Percentiles rank a stretch among this genome's conserved stretches.
phyloP scores from a whole-genome alignment of 345 rosid genomes.

The Syzygium jambos region DNA sequence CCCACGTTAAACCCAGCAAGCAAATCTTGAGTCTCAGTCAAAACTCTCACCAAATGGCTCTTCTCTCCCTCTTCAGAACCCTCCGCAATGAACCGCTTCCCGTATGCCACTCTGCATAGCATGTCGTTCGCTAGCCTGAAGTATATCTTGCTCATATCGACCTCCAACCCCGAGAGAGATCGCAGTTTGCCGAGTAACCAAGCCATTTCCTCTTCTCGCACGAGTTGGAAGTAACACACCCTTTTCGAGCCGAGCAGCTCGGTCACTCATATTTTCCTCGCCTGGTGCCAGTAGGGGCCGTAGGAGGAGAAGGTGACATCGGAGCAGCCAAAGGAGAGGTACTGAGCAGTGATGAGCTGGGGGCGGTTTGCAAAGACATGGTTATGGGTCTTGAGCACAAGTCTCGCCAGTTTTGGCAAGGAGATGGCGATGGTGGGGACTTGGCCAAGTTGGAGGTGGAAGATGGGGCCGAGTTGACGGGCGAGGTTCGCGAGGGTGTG shows the following conservation, averaged over 20 bases:
- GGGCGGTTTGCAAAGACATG: constrained; percentile 17
- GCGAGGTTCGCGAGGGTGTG: constrained; percentile 17
- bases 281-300: constrained; percentile 33
- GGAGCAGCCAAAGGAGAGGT: constrained; percentile 27
- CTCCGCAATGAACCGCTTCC: constrained; percentile 14
- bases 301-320: constrained; percentile 28
- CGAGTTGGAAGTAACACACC: constrained; percentile 9
- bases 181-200: constrained; percentile 3
- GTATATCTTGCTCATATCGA: constrained; percentile 18
- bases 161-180: neutral
- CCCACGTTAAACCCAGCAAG: constrained; percentile 27
- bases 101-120: constrained; percentile 25
- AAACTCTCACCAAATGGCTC: constrained; percentile 9
- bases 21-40: constrained; percentile 30
- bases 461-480: constrained; percentile 20
- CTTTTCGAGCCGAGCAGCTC: constrained; percentile 29
- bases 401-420: constrained; percentile 15
- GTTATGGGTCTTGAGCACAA: constrained; percentile 14
- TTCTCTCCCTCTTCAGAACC: constrained; percentile 1
- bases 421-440: constrained; percentile 26
- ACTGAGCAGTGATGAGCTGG: constrained; percentile 16
- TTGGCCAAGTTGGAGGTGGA: constrained; percentile 33
- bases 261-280: constrained; percentile 20
- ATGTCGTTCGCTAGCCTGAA: constrained; percentile 19
- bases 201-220: constrained; percentile 20